Evolutionary conservation across 2,329 filamentous ascomycete species (phyloP), one percentile per base, ranked within the genome.

Genomic region (Colletotrichum melonis): DNA sequence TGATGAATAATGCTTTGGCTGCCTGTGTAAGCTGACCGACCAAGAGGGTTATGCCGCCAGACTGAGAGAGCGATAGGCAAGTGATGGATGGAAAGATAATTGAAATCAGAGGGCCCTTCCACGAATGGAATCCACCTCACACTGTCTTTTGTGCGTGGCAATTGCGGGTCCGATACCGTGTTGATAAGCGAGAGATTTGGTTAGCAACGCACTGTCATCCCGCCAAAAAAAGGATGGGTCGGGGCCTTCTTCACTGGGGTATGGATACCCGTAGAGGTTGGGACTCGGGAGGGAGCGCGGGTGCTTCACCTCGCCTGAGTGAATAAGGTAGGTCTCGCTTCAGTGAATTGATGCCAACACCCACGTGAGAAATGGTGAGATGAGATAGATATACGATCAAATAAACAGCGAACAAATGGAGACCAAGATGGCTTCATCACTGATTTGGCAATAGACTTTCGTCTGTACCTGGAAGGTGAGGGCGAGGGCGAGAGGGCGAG

Each of bases 111-210:
- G 56, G 63, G 54, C 28, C 38, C 60, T 32, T 52, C 65, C 32
- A 54, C 46, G 28, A 60, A 56, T 49, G 32, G 28, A 67, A 62
- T 49, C 60, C 69, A 26, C 26, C 26, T 26, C 26, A 68, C 69
- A 72, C 69, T 68, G 69, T 72, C 57, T 57, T 67, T 72, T 68
- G 69, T 72, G 69, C 35, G 69, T 35, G 57, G 28, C n/a, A 55
- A 72, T 49, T 52, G 63, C 65, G 69, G 64, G 69, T 56, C 69
- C 14, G 16, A 30, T 72, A 68, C 56, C 35, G 64, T 72, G 63
- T 49, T 72, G 69, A 68, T 63, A 72, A 72, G 69, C 69, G 69
- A 72, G 69, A 9, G 28, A 46, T 57, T 32, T 49, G 12, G 26
- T 26, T 22, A 9, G 5, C 32, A 35, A 68, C 57, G 64, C 64